These are phyloP conservation scores for Dioscorea dumetorum DNA, from an alignment of 106 monocot genomes.

Conservation along the genomic window DNA sequence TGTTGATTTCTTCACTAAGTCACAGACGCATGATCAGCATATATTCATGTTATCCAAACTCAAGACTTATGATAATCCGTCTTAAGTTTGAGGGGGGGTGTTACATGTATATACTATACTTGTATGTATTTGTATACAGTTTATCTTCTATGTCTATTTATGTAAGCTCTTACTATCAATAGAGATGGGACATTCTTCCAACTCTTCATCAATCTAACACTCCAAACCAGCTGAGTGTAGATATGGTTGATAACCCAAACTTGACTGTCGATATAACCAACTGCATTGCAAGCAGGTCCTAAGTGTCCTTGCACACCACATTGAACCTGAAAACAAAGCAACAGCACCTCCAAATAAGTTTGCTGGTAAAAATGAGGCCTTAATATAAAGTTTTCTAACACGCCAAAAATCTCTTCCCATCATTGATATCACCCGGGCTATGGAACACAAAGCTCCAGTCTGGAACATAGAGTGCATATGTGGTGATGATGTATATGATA, in stretches of 20 bases:
- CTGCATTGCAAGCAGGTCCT: slow-evolving; percentile 39
- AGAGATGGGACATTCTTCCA: too few species aligned
- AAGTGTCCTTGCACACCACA: slow-evolving; percentile 39
- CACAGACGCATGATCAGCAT: too few species aligned
- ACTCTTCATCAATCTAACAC: too few species aligned
- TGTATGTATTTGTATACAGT: too few species aligned
- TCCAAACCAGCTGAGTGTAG: slow-evolving; percentile 28
- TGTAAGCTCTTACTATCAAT: too few species aligned
- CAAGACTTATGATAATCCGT: too few species aligned
- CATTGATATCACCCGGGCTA: not conserved
- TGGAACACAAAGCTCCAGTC: slow-evolving; percentile 4
- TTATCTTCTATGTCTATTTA: too few species aligned
- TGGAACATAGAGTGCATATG: slow-evolving; percentile 5
- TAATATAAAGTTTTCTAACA: not conserved
- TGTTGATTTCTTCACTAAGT: too few species aligned
- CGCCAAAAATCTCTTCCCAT: slow-evolving; percentile 28
- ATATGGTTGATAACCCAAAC: slow-evolving; percentile 40
- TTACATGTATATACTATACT: too few species aligned
- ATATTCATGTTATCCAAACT: too few species aligned
- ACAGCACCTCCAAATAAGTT: not conserved
- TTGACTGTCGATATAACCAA: slow-evolving; percentile 30
- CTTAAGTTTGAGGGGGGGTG: too few species aligned
- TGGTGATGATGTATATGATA: slow-evolving; percentile 5
- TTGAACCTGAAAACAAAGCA: slow-evolving; percentile 26
- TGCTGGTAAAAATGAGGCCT: not conserved